A percentile compares a stretch with the other conserved stretches of the same genome.
Conservation (phyloP, 371 early-diverging fungal genomes). For the Amoeboaphelidium protococcarum region DNA sequence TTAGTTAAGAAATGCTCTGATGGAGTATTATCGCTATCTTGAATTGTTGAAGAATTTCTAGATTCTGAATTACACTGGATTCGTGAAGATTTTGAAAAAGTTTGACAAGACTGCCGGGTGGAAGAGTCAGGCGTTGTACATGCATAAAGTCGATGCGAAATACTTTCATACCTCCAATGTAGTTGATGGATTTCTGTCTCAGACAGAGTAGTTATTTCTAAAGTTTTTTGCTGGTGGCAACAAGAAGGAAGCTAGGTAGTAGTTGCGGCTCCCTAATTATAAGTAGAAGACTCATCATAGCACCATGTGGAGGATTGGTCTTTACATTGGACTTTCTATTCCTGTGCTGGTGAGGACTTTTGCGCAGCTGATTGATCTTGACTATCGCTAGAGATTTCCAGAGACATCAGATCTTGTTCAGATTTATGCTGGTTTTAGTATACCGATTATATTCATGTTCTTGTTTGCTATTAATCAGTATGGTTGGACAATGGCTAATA, state of each 20-base stretch:
- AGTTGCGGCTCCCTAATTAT: no score
- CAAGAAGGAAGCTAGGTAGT: no score
- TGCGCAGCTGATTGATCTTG: neutral
- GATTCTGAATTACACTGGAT: constrained; percentile 77
- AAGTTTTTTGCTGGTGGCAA: no score
- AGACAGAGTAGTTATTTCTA: no score
- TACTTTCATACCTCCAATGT: no score
- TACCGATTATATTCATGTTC: constrained; percentile 8
- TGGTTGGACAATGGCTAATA: constrained; percentile 31
- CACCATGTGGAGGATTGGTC: constrained; percentile 1
- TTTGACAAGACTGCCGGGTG: no score
- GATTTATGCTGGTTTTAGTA: neutral
- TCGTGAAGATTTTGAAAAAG: constrained; percentile 83
- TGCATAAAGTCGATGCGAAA: no score
- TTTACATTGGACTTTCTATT: constrained; percentile 7
- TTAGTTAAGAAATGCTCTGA: no score
- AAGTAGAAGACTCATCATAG: constrained; percentile 4
- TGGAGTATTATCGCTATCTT: no score
- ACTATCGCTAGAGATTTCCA: constrained; percentile 3
- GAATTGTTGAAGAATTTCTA: constrained; percentile 54
- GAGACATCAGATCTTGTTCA: neutral
- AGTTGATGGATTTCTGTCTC: no score
- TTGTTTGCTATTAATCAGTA: constrained; percentile 36
- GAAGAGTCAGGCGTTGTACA: no score
- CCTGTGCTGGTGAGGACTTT: constrained; percentile 3